These are phyloP conservation scores for Uromyces viciae-fabae DNA, from an alignment of 1,284 basidiomycete genomes.

Conservation along the genomic window DNA sequence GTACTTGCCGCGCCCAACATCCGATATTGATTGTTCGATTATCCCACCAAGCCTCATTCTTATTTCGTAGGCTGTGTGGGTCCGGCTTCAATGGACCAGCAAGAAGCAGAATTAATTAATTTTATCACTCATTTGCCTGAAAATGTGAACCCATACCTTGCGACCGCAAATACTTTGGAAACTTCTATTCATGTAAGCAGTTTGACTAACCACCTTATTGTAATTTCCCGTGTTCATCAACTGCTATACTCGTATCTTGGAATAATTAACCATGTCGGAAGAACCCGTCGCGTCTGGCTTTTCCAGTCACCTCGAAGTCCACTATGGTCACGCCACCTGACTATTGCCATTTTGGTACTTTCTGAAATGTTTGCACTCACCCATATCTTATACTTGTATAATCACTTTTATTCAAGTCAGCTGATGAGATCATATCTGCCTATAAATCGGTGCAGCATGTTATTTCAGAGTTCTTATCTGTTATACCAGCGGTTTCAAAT, in stretches of 20 bases:
- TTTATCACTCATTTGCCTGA: not conserved
- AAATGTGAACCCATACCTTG: not conserved
- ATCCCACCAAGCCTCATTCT: too few species aligned
- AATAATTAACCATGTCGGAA: too few species aligned
- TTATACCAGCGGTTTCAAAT: not conserved
- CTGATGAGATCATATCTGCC: not conserved
- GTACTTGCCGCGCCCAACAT: too few species aligned
- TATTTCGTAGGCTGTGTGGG: too few species aligned
- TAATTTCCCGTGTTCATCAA: not conserved
- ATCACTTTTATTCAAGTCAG: not conserved
- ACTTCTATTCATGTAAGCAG: not conserved
- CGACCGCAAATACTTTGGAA: not conserved
- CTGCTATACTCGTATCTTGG: too few species aligned
- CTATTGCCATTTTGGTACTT: not conserved
- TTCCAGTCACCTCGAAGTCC: not conserved
- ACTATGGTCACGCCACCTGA: conserved; percentile 2
- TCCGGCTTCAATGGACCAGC: too few species aligned
- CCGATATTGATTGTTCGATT: too few species aligned
- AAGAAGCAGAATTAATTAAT: not conserved
- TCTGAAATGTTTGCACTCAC: not conserved
- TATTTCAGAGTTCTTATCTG: not conserved
- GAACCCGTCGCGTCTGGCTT: too few species aligned
- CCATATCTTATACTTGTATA: not conserved
- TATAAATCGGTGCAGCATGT: not conserved
- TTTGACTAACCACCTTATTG: not conserved